Evolutionary conservation across 177 flowering plant species (phyloP), one percentile per base, ranked within the genome.

Genomic region (Vitis hybrid): DNA sequence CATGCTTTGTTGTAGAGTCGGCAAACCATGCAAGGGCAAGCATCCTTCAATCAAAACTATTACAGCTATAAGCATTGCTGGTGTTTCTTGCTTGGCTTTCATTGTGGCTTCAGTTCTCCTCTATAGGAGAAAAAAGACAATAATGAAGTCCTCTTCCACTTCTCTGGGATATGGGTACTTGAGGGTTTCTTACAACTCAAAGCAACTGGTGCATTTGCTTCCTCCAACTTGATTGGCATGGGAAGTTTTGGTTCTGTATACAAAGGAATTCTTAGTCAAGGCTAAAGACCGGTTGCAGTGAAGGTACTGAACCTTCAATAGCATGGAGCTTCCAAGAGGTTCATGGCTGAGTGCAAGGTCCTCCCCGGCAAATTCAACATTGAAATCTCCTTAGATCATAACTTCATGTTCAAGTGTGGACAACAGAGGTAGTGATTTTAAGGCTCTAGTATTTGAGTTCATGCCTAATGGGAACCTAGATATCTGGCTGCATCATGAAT

Each of bases 331-430:
- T 0, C 44, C 44, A 1, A 33, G 44, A 33, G 44, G 0, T 33
- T 33, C 44, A 33, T 33, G 44, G 44, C 44, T 33, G 44, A 67
- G 57, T 67, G 70, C 70, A 17, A n/a, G 22, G 59, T 62, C 12
- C 49, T 67, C 15, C 38, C 15, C 38, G 58, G 7, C 4, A 17
- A 19, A 60, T 60, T 13, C 33, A 65, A 11, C 72, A 69, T 28
- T 8, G 59, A 22, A 69, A 60, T 50, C 64, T 69, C 31, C 61
- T 69, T 2, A 61, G 65, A 61, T 69, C 11, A 20, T 69, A 50
- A 59, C 72, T 50, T 59, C 63, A 17, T 69, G 59, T 31, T 51
- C 72, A 6, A 69, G 65, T 52, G n/a, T 59, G 1, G 57, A 69
- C 63, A 50, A 47, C 9, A 54, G 47, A 60, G 72, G 72, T 3